Evolutionary conservation across 2,329 filamentous ascomycete genomes (phyloP), one percentile per base, ranked within the genome.

Genomic region (Tolypocladium tundrense): DNA sequence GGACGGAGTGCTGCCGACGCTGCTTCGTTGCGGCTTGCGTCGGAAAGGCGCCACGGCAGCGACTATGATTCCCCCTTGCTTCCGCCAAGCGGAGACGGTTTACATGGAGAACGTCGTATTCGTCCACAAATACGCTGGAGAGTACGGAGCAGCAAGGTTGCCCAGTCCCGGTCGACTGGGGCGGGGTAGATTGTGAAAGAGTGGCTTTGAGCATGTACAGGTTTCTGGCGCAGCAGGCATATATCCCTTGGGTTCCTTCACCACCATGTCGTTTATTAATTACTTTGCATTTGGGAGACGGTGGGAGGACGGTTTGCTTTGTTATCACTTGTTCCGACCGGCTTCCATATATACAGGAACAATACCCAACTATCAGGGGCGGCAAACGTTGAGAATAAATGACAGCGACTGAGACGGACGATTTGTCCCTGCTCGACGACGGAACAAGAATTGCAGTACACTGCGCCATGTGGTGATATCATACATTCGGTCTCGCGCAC

Each of bases 221-320:
- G 19, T 53, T 57, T 41, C 40, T 40, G 48, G 48, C 48, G 48
- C 48, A 35, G 48, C 16, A n/a, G 48, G 48, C 48, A 51, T 51
- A 56, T 56, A 48, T 48, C 57, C 57, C 54, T 51, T 42, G 53
- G 43, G 48, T 53, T 27, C 31, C 16, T 51, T 55, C 27, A 43
- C 14, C 21, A 31, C n/a, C 41, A 13, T 39, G 27, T 50, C 41
- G 9, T 45, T 13, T 39, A 24, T 16, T 39, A 51, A 21, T 51
- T 10, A 21, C 41, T 13, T n/a, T 51, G 48, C 48, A 13, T 51
- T 51, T n/a, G 31, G 48, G 19, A 35, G 8, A 51, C 48, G 27
- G 48, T n/a, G 48, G 48, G 21, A 31, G 43, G 43, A 31, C 19
- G 31, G 11, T 33, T 16, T 31, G 45, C 45, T n/a, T 50, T n/a